These are phyloP conservation scores for Cladosporium sphaerospermum DNA, from an alignment of 2,329 filamentous ascomycete species.

Conservation along the genomic window DNA sequence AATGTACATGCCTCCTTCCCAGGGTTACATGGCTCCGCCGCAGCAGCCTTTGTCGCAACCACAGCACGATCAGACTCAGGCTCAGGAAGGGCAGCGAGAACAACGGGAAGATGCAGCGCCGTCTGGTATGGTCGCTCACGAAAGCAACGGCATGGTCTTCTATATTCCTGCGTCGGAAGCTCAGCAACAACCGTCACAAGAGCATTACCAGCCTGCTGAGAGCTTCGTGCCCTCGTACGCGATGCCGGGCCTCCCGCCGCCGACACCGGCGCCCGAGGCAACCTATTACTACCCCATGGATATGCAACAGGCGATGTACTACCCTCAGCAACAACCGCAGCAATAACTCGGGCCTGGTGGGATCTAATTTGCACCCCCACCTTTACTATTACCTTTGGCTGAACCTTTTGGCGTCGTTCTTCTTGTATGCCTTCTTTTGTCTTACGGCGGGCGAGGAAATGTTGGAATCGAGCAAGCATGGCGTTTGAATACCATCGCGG, in stretches of 20 bases:
- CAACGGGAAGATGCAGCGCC: conserved; percentile 28
- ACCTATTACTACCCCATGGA: conserved; percentile 20
- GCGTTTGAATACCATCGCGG: not conserved
- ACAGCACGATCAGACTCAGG: conserved; percentile 10
- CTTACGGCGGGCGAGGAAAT: not conserved
- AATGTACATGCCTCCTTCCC: conserved; percentile 25
- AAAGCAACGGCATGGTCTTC: conserved; percentile 93
- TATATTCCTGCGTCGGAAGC: conserved; percentile 51
- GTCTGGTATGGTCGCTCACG: conserved; percentile 64
- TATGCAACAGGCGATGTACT: conserved; percentile 17
- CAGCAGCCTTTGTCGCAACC: conserved; percentile 12
- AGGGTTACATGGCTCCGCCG: conserved; percentile 26
- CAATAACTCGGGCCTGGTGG: conserved; percentile 8
- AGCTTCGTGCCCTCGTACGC: conserved; percentile 30
- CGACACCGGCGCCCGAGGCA: conserved; percentile 21
- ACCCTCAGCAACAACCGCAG: conserved; percentile 15
- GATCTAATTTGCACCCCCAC: not conserved
- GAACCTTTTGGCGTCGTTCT: not conserved
- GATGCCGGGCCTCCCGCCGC: conserved; percentile 27
- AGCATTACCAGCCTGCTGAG: conserved; percentile 29
- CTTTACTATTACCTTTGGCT: conserved; percentile 3
- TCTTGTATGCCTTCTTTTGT: not conserved
- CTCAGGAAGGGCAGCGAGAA: conserved; percentile 24
- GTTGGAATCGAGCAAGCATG: not conserved
- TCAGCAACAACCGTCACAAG: conserved; percentile 19